Evolutionary conservation across 1,284 basidiomycete genomes (phyloP).

Genomic region (Cystobasidiaceae sp.): DNA sequence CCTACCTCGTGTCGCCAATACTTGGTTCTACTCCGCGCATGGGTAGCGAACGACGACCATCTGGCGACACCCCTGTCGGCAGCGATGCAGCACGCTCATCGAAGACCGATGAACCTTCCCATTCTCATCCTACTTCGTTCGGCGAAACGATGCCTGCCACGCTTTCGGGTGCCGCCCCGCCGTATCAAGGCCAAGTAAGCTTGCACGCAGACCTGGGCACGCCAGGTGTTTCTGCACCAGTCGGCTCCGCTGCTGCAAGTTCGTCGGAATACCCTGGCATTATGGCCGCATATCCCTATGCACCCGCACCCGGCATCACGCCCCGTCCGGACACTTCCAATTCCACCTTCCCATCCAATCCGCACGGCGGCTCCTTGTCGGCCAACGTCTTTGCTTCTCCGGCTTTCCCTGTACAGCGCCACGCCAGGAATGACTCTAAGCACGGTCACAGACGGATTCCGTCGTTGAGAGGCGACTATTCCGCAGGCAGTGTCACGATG

Average conservation of each 20-base stretch:
- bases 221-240: neutral
- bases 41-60: no score
- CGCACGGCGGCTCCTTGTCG: no score
- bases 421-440: neutral
- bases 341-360: neutral
- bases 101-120: no score
- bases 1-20: slow-evolving; percentile 9
- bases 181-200: no score
- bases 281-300: neutral
- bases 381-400: neutral
- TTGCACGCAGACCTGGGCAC: neutral
- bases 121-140: neutral
- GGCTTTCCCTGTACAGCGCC: neutral
- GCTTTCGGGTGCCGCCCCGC: no score
- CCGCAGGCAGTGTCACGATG: slow-evolving; percentile 25
- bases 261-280: neutral
- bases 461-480: slow-evolving; percentile 23
- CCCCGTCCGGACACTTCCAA: neutral
- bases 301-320: neutral
- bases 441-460: neutral
- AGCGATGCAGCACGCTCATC: no score
- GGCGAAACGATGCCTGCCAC: no score
- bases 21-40: no score
- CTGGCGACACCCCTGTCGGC: no score
- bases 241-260: neutral